phyloP scores from a whole-genome alignment of 179 eudicot genomes.

The Spergularia azorica region DNA sequence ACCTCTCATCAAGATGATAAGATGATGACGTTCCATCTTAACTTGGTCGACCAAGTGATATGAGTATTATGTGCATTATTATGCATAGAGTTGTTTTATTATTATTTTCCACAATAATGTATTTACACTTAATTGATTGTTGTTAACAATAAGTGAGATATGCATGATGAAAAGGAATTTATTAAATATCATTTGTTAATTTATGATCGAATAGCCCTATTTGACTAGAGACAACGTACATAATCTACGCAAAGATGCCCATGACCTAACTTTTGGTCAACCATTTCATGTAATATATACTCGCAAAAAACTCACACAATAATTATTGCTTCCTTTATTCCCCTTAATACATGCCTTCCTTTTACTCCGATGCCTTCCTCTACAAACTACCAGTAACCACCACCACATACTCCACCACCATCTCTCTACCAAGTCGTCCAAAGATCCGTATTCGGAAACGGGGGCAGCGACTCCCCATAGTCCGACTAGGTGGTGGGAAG shows the following conservation, averaged over 20 bases:
- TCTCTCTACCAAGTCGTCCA: conserved; percentile 35
- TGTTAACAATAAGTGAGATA: too few species aligned
- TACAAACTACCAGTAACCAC: neutral
- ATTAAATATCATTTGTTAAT: too few species aligned
- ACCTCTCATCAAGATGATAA: too few species aligned
- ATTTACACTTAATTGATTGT: too few species aligned
- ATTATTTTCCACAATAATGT: too few species aligned
- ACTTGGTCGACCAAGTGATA: too few species aligned
- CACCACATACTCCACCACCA: conserved; percentile 22
- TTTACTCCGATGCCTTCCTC: conserved; percentile 29
- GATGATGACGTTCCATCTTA: too few species aligned
- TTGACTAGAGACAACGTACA: neutral
- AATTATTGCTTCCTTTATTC: conserved; percentile 3
- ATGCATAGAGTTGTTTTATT: too few species aligned
- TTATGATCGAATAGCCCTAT: too few species aligned
- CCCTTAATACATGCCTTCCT: conserved; percentile 26
- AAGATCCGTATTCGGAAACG: conserved; percentile 37
- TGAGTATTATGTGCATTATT: too few species aligned
- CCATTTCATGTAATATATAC: conserved; percentile 9
- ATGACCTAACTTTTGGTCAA: conserved; percentile 9
- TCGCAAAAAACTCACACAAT: neutral
- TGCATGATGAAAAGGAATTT: too few species aligned
- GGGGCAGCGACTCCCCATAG: conserved; percentile 34
- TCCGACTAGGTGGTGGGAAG: conserved; percentile 53
- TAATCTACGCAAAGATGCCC: conserved; percentile 13